phyloP scores from a whole-genome alignment of 2,329 filamentous ascomycete genomes.

The Fusarium subtropicale region DNA sequence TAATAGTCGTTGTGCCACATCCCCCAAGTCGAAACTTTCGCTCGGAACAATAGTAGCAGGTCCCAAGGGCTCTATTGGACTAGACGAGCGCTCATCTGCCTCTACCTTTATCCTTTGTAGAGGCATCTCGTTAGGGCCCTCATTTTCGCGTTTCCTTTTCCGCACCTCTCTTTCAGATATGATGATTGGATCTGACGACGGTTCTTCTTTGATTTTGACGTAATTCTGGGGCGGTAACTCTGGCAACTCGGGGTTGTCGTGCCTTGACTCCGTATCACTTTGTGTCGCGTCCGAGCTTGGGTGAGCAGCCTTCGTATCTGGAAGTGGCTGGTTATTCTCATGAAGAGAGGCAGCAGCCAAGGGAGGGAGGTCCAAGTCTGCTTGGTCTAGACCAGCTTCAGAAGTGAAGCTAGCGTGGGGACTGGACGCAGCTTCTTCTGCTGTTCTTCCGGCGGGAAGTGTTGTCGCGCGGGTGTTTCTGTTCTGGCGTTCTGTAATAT shows the following conservation, averaged over 20 bases:
- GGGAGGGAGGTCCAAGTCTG: constrained; percentile 46
- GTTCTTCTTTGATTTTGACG: constrained; percentile 60
- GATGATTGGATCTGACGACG: constrained; percentile 66
- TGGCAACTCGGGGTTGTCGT: constrained; percentile 42
- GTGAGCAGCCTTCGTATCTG: constrained; percentile 13
- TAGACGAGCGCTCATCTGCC: constrained; percentile 44
- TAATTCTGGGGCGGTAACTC: constrained; percentile 30
- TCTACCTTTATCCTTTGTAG: constrained; percentile 59
- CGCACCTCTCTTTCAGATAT: constrained; percentile 62
- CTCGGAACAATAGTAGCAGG: constrained; percentile 53
- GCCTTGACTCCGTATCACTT: constrained; percentile 43
- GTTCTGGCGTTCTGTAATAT: constrained; percentile 45
- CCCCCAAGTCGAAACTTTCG: constrained; percentile 70
- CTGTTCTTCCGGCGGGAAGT: constrained; percentile 13
- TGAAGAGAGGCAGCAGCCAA: constrained; percentile 40
- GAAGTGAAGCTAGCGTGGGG: constrained; percentile 38
- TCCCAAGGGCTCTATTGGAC: constrained; percentile 43
- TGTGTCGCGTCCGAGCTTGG: constrained; percentile 49
- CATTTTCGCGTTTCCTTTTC: constrained; percentile 58
- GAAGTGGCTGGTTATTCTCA: constrained; percentile 9
- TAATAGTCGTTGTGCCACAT: constrained; percentile 49
- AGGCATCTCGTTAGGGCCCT: constrained; percentile 39
- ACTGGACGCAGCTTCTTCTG: constrained; percentile 25
- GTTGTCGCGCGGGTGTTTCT: constrained; percentile 23
- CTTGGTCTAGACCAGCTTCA: constrained; percentile 44